Evolutionary conservation across 495 filamentous ascomycete species (phyloP), one percentile per base, ranked within the genome.

Genomic region (Aspergillus taichungensis): DNA sequence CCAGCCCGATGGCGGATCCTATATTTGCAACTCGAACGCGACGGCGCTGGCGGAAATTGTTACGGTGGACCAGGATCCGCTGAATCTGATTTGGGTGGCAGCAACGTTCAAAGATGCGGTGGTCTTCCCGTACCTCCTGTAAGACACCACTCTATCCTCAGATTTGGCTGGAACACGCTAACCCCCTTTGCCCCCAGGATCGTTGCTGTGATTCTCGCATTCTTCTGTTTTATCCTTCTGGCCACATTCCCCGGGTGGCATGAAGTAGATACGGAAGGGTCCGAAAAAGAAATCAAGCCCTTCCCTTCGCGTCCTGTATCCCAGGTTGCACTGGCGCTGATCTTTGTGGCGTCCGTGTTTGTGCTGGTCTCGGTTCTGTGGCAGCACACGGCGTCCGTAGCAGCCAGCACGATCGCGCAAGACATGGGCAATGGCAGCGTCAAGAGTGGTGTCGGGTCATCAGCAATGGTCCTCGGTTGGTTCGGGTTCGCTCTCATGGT

Each of bases 401-500:
- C 89, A 6, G 91, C 91, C 10, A 85, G 86, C 46, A 88, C 90
- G 36, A 87, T 96, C 47, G 89, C 88, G 0, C 88, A 95, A 63
- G 89, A 95, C 57, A 75, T 97, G 52, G 91, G 85, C n/a, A 97
- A 97, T 64, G 91, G 91, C 12, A 88, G 83, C 54, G 86, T 97
- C 11, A 73, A 78, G 63, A 85, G 83, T 42, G 91, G 91, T 10
- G 88, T 97, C 33, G 91, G 91, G 3, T 85, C 85, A 5, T 85
- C 82, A 3, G 91, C 91, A 8, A 97, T 97, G 87, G 85, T 96
- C 28, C 74, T 97, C 54, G 91, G 91, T 24, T 97, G 91, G 91
- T 96, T 97, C 63, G 85, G 88, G 10, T 97, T 97, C 56, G 85
- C 84, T 30, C 57, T 96, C 46, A 72, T 97, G 50, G 91, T 96